Percentiles rank a stretch among this genome's conserved stretches.
These are phyloP conservation scores for Cutaneotrichosporon sp. DNA, from an alignment of 1,284 basidiomycete species.

Conservation along the genomic window DNA sequence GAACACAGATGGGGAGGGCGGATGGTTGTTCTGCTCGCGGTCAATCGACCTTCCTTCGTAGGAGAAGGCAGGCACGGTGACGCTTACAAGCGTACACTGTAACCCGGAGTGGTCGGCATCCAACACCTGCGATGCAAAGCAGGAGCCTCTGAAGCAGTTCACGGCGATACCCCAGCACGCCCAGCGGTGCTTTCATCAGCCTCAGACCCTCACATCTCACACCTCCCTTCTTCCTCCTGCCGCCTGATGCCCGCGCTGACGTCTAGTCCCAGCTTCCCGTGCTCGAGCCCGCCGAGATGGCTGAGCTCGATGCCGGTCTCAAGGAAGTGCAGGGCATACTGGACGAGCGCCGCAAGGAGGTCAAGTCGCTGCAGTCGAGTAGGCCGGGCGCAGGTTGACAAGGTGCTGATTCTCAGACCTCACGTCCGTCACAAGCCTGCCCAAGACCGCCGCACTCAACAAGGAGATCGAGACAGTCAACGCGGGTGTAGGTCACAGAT, in stretches of 20 bases:
- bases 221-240: no score
- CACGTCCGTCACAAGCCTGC: conserved; percentile 56
- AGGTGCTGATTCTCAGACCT: conserved; percentile 54
- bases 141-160: no score
- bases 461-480: conserved; percentile 32
- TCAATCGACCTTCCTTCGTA: background rate
- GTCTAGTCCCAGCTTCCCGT: conserved; percentile 11
- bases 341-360: conserved; percentile 59
- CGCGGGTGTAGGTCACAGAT: conserved; percentile 25
- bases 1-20: background rate
- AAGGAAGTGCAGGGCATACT: conserved; percentile 57
- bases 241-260: background rate
- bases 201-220: no score
- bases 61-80: no score
- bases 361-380: conserved; percentile 57
- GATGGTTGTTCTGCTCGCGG: background rate
- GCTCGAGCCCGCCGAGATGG: conserved; percentile 10
- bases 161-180: no score
- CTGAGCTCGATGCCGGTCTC: conserved; percentile 48
- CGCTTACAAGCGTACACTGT: no score
- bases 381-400: conserved; percentile 24
- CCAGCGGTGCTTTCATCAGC: no score
- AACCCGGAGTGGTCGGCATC: no score
- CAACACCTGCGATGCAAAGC: no score
- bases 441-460: conserved; percentile 62